A percentile compares a stretch with the other conserved stretches of the same genome.
Evolutionary conservation across 345 rosid species (phyloP).

Genomic region (Citrus glauca): DNA sequence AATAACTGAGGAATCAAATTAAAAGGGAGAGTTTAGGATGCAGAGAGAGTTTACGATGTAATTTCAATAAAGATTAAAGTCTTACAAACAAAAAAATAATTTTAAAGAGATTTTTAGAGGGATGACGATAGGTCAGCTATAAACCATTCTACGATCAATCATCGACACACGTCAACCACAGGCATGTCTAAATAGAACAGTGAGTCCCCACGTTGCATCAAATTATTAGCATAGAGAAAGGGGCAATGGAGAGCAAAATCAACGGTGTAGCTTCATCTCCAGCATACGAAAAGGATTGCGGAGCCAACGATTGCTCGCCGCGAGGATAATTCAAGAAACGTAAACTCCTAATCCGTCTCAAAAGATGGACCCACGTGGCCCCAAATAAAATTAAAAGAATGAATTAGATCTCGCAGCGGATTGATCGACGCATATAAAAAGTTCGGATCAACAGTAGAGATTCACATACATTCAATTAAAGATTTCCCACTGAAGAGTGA

Average conservation of each 20-base stretch:
- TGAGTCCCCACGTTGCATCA: conserved; percentile 11
- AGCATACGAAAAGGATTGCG: background rate
- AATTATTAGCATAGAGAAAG: background rate
- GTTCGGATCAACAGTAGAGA: background rate
- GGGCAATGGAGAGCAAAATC: background rate
- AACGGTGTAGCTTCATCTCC: background rate
- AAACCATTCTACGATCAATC: too few species aligned
- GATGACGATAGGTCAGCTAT: accelerated
- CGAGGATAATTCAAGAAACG: background rate
- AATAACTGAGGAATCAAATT: too few species aligned
- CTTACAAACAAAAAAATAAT: too few species aligned
- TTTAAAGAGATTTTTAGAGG: too few species aligned
- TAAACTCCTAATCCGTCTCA: background rate
- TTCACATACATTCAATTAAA: background rate
- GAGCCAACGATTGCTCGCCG: background rate
- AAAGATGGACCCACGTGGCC: background rate
- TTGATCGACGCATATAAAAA: background rate
- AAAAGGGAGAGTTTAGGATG: too few species aligned
- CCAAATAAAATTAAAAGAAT: background rate
- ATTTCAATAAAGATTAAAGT: too few species aligned
- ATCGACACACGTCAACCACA: background rate
- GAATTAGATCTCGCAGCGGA: background rate
- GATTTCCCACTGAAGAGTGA: background rate
- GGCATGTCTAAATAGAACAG: background rate
- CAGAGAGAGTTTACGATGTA: too few species aligned